A percentile compares a stretch with the other conserved stretches of the same genome.
Conservation (phyloP, 805 yeast species). For the Candida taoyuanica region DNA sequence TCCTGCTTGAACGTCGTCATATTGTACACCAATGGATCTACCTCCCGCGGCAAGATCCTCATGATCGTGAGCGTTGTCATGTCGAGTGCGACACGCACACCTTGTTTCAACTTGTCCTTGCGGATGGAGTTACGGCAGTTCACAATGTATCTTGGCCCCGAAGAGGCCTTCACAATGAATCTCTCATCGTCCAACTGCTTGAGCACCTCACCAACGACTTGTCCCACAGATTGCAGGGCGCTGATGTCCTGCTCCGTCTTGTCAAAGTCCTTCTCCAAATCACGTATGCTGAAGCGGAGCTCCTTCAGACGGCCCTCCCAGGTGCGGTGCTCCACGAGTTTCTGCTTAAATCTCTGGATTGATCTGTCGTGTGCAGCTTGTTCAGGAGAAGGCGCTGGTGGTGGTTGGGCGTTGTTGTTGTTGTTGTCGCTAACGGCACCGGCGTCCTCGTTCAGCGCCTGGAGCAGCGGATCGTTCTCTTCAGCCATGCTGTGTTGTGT, state of each 20-base stretch:
- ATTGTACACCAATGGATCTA: constrained; percentile 95
- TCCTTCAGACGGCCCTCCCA: constrained; percentile 91
- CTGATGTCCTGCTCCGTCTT: constrained; percentile 96
- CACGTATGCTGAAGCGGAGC: constrained; percentile 77
- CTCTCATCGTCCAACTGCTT: constrained; percentile 93
- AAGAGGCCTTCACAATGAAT: constrained; percentile 91
- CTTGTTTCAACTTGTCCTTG: constrained; percentile 78
- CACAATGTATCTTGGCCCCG: constrained; percentile 96
- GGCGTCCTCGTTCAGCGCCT: constrained; percentile 42
- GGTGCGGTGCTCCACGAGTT: constrained; percentile 86
- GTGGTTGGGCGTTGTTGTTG: constrained; percentile 23
- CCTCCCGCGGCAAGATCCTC: constrained; percentile 96
- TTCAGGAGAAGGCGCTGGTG: constrained; percentile 31
- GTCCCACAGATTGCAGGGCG: constrained; percentile 96
- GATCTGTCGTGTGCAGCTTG: constrained; percentile 79
- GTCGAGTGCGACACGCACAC: constrained; percentile 93
- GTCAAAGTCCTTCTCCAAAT: constrained; percentile 74
- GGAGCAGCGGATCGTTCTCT: constrained; percentile 74
- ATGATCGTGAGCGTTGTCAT: constrained; percentile 97
- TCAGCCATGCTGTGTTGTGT: too few species aligned
- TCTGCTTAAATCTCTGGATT: constrained; percentile 71
- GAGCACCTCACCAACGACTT: constrained; percentile 93
- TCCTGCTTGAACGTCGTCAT: constrained; percentile 99
- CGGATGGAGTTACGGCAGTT: constrained; percentile 94
- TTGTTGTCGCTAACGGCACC: constrained; percentile 8